Conservation (phyloP, 2,329 filamentous ascomycete species). For the Piedraia hortae region DNA sequence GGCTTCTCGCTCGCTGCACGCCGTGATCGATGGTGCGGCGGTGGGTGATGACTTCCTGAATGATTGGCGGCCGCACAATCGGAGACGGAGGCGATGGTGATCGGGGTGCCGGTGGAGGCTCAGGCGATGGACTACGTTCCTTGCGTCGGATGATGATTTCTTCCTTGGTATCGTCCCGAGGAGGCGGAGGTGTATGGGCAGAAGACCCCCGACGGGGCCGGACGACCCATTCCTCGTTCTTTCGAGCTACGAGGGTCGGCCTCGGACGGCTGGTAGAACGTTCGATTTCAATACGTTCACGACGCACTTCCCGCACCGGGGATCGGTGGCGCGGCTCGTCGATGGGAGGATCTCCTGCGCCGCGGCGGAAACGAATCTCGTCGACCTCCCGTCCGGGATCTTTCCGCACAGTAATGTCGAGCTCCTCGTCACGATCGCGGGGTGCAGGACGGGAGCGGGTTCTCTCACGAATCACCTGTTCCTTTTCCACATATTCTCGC, state of each 20-base stretch:
- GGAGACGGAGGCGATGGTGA: conserved; percentile 32
- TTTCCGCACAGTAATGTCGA: conserved; percentile 12
- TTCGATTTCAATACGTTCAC: conserved; percentile 7
- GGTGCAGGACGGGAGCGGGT: conserved; percentile 11
- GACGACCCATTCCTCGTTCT: conserved; percentile 13
- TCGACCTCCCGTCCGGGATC: conserved; percentile 13
- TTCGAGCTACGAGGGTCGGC: conserved; percentile 12
- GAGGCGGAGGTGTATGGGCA: conserved; percentile 14
- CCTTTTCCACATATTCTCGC: conserved; percentile 7
- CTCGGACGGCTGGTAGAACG: conserved; percentile 8
- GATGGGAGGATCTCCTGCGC: conserved; percentile 10
- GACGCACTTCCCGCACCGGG: conserved; percentile 4
- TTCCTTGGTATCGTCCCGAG: conserved; percentile 12
- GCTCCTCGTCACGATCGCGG: conserved; percentile 11
- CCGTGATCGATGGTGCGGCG: conserved; percentile 68
- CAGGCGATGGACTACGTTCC: conserved; percentile 13
- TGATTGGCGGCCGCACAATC: conserved; percentile 51
- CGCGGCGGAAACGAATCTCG: conserved; percentile 21
- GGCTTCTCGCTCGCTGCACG: conserved; percentile 20
- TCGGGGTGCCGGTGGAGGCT: conserved; percentile 16
- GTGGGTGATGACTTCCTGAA: conserved; percentile 71
- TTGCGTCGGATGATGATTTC: conserved; percentile 21
- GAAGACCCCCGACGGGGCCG: conserved; percentile 11
- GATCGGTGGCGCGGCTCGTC: conserved; percentile 4
- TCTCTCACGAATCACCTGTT: conserved; percentile 15